Conservation (phyloP, 2,329 filamentous ascomycete species). For the Penicillium hordei region DNA sequence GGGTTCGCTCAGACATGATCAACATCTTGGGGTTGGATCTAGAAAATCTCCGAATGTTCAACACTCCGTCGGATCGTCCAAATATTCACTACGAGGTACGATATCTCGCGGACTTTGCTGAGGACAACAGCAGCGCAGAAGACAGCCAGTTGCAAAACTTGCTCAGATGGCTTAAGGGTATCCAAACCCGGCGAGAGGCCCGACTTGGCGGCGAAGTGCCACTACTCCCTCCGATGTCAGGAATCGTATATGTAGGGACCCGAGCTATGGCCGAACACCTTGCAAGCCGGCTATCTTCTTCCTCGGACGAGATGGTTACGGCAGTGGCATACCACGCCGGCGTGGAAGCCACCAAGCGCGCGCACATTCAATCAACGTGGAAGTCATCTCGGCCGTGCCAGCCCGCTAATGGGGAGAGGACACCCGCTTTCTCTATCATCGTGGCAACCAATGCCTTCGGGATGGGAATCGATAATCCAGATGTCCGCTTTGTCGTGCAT, state of each 20-base stretch:
- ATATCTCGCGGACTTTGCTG: slow-evolving; percentile 47
- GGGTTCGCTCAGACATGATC: slow-evolving; percentile 81
- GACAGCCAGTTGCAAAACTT: slow-evolving; percentile 77
- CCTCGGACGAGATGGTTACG: slow-evolving; percentile 34
- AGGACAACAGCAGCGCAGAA: slow-evolving; percentile 32
- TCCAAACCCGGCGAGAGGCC: slow-evolving; percentile 66
- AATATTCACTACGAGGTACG: slow-evolving; percentile 91
- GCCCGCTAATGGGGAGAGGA: slow-evolving; percentile 17
- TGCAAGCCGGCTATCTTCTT: slow-evolving; percentile 35
- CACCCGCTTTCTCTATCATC: slow-evolving; percentile 79
- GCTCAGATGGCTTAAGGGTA: slow-evolving; percentile 70
- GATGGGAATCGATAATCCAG: slow-evolving; percentile 96
- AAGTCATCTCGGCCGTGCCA: slow-evolving; percentile 25
- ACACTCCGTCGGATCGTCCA: slow-evolving; percentile 77
- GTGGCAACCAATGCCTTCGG: slow-evolving; percentile 95
- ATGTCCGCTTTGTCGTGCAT: slow-evolving; percentile 91
- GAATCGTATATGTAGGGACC: slow-evolving; percentile 50
- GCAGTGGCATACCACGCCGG: slow-evolving; percentile 54
- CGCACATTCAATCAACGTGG: slow-evolving; percentile 53
- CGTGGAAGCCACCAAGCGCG: slow-evolving; percentile 71
- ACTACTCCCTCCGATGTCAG: slow-evolving; percentile 40
- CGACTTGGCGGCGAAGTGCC: slow-evolving; percentile 41
- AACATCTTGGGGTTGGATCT: slow-evolving; percentile 67
- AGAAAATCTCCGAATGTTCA: slow-evolving; percentile 68
- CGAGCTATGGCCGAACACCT: slow-evolving; percentile 44